phyloP scores from a whole-genome alignment of 176 grass and related monocot species.

The Cocos nucifera region DNA sequence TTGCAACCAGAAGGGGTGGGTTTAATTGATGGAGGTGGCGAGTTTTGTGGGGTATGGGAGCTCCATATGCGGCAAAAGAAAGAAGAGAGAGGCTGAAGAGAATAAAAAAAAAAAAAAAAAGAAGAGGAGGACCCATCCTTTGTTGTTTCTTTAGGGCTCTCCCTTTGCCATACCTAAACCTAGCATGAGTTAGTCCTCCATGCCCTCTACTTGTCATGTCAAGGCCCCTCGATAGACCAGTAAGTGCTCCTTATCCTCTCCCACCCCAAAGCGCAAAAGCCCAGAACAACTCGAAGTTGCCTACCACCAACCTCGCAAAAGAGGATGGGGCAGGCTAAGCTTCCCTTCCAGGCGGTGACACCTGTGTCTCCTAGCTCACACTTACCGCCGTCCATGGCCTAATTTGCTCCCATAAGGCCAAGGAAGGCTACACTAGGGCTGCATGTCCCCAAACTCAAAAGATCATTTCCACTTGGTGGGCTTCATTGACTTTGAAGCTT shows the following conservation, averaged over 20 bases:
- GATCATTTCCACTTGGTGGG: no score
- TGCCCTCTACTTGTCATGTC: conserved; percentile 6
- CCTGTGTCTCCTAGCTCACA: neutral
- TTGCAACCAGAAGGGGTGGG: neutral
- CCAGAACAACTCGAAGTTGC: conserved; percentile 4
- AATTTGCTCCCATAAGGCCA: no score
- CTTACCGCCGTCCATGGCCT: neutral
- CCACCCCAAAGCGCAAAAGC: neutral
- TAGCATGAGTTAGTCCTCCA: neutral
- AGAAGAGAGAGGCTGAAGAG: neutral
- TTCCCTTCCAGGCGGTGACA: conserved; percentile 4
- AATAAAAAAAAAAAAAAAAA: neutral
- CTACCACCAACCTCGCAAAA: neutral
- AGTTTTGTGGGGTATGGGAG: neutral
- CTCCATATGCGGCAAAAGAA: neutral
- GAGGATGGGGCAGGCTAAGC: neutral
- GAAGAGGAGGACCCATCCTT: neutral
- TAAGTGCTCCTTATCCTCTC: conserved; percentile 7
- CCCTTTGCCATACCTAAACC: neutral
- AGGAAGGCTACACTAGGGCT: neutral
- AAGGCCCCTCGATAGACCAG: neutral
- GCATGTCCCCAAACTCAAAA: neutral
- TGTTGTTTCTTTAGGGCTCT: conserved; percentile 4
- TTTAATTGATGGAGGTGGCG: neutral
- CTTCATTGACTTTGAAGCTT: no score